Evolutionary conservation across 257 asterid species (phyloP), one percentile per base, ranked within the genome.

Genomic region (Salvia rosmarinus): DNA sequence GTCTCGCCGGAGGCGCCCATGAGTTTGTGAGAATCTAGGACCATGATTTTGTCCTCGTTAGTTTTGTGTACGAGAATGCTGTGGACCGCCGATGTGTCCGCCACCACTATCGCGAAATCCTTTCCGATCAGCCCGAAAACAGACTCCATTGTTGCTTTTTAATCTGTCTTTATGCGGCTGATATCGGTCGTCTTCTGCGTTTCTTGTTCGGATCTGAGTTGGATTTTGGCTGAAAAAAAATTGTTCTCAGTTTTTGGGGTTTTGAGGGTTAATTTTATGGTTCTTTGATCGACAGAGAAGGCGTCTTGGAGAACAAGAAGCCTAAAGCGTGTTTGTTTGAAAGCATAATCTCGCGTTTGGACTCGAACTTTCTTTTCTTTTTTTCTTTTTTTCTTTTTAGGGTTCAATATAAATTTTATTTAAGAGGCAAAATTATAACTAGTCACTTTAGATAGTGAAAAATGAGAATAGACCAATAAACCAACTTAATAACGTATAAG

Each of bases 1-100:
- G 95, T 81, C 89, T 95, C 99, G 9, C 99, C 99, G 37, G 96
- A 88, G 28, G 98, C 98, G 3, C 99, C 99, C 96, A 95, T 77
- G 56, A 95, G 94, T 58, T 95, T 95, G 66, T 95, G 98, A 43
- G 98, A 91, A 82, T 95, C 99, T 4, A 95, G 86, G 60, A 86
- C 62, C 99, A 95, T 91, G 81, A 95, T 86, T 77, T 95, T 95
- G 51, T 95, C 99, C 82, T 91, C 99, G 80, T 91, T 82, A 0
- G 96, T 86, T 85, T 95, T 95, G 90, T 95, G 98, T 1, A 95
- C 98, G 32, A 95, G 85, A 64, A 95, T 95, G 82, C 97, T 95
- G 80, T 95, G 91, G 2, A 95, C 98, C 12, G 99, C 98, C 61
- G 99, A 95, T 51, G 99, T 23, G 57, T 95, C 99, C 10, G 99